These are phyloP conservation scores for Fusarium clavum DNA, from an alignment of 2,329 filamentous ascomycete genomes.

Conservation along the genomic window DNA sequence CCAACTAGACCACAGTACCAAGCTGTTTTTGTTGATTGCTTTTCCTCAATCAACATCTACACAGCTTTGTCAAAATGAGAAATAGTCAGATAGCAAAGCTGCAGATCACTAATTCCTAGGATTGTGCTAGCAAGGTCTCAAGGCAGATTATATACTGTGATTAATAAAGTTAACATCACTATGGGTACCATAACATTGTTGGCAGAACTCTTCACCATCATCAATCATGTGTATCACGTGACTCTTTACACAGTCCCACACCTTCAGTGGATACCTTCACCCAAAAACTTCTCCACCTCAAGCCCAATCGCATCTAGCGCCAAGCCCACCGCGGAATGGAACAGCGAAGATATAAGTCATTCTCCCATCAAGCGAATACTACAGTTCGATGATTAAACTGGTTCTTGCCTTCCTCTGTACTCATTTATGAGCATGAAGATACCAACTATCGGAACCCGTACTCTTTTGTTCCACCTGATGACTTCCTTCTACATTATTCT, in stretches of 20 bases:
- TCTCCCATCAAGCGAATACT: neutral
- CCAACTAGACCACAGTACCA: neutral
- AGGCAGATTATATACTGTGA: too few species aligned
- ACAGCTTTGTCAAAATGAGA: too few species aligned
- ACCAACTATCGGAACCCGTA: neutral
- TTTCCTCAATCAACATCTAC: fast-evolving
- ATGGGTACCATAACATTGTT: too few species aligned
- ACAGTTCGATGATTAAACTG: neutral
- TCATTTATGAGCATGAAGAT: neutral
- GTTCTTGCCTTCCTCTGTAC: neutral
- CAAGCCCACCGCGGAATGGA: neutral
- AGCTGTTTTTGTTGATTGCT: neutral
- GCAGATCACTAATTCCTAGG: too few species aligned
- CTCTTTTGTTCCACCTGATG: neutral
- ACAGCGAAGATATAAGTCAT: neutral
- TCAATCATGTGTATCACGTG: neutral
- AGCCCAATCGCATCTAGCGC: neutral
- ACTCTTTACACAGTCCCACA: neutral
- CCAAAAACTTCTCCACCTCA: neutral
- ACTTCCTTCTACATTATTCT: fast-evolving
- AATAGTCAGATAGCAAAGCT: too few species aligned
- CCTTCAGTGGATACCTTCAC: neutral
- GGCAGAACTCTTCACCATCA: too few species aligned
- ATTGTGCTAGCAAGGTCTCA: fast-evolving
- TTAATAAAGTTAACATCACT: too few species aligned